A percentile compares a stretch with the other conserved stretches of the same genome.
Evolutionary conservation across 1,284 basidiomycete genomes (phyloP).

Genomic region (Leucocoprinus gongylophorus): DNA sequence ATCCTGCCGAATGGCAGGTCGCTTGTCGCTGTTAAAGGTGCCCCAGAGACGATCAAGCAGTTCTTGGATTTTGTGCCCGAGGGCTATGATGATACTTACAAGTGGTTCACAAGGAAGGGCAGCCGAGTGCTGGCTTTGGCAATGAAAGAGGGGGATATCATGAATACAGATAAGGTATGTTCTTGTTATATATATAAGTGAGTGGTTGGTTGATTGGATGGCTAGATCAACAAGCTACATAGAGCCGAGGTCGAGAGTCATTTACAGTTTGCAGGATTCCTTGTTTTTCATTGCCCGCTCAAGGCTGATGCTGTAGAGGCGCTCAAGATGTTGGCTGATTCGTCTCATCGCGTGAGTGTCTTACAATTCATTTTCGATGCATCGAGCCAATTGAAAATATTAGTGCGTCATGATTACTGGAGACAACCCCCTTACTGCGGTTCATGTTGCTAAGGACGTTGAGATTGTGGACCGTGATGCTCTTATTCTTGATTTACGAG

Average conservation of each 20-base stretch:
- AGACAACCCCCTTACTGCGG: slow-evolving; percentile 92
- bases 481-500: slow-evolving; percentile 83
- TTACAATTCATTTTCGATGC: not conserved
- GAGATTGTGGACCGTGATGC: slow-evolving; percentile 94
- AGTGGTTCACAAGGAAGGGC: slow-evolving; percentile 86
- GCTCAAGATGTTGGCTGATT: slow-evolving; percentile 88
- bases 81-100: slow-evolving; percentile 88
- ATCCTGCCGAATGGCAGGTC: slow-evolving; percentile 54
- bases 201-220: not conserved
- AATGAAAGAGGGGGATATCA: slow-evolving; percentile 70
- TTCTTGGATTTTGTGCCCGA: slow-evolving; percentile 76
- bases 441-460: slow-evolving; percentile 89
- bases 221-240: slow-evolving; percentile 76
- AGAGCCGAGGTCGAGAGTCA: slow-evolving; percentile 74
- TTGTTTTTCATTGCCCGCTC: slow-evolving; percentile 95
- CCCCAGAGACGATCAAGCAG: slow-evolving; percentile 86
- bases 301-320: slow-evolving; percentile 88
- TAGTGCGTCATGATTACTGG: slow-evolving; percentile 98
- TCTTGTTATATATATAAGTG: not conserved
- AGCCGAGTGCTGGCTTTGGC: slow-evolving; percentile 89
- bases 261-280: slow-evolving; percentile 82
- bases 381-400: slow-evolving; percentile 9
- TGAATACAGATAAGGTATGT: slow-evolving; percentile 60
- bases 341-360: slow-evolving; percentile 80
- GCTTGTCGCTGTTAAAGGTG: slow-evolving; percentile 81